Percentiles rank a stretch among this genome's conserved stretches.
These are phyloP conservation scores for Neurospora sp. DNA, from an alignment of 495 filamentous ascomycete genomes.

Conservation along the genomic window DNA sequence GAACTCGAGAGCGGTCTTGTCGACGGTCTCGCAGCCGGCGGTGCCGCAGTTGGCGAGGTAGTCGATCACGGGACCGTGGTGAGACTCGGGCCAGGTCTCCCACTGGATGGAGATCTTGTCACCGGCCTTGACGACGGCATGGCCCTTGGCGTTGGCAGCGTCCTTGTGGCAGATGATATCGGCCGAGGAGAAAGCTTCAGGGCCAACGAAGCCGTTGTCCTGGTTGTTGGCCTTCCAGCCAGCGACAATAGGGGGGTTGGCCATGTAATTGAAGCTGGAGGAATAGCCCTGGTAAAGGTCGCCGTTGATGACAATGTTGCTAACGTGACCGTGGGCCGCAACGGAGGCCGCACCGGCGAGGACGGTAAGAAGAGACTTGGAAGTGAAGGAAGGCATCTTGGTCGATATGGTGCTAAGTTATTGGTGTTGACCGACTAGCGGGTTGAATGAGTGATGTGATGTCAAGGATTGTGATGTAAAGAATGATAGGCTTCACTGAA, in stretches of 20 bases:
- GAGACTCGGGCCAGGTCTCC: conserved; percentile 37
- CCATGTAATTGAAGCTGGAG: conserved; percentile 26
- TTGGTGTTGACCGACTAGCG: not conserved
- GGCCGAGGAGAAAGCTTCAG: conserved; percentile 23
- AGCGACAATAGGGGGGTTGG: conserved; percentile 38
- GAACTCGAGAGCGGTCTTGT: conserved; percentile 57
- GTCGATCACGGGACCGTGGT: conserved; percentile 57
- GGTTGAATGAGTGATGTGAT: not conserved
- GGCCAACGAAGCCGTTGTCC: conserved; percentile 51
- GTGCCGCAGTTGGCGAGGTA: conserved; percentile 61
- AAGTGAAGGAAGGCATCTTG: conserved; percentile 20
- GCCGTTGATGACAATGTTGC: conserved; percentile 49
- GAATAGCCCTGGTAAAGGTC: conserved; percentile 33
- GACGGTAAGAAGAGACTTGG: conserved; percentile 24
- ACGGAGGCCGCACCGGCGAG: conserved; percentile 44
- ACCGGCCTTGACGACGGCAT: conserved; percentile 34
- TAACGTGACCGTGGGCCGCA: conserved; percentile 52
- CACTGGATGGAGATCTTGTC: conserved; percentile 36
- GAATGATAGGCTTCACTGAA: conserved; percentile 23
- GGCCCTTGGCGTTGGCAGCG: conserved; percentile 28
- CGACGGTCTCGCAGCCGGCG: conserved; percentile 54
- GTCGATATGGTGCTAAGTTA: not conserved
- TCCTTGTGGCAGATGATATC: conserved; percentile 45
- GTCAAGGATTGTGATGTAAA: conserved; percentile 9
- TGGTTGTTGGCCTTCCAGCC: conserved; percentile 46